Base-by-base conservation (phyloP, 495 filamentous ascomycete species). In the Amniculicola lignicola region DNA sequence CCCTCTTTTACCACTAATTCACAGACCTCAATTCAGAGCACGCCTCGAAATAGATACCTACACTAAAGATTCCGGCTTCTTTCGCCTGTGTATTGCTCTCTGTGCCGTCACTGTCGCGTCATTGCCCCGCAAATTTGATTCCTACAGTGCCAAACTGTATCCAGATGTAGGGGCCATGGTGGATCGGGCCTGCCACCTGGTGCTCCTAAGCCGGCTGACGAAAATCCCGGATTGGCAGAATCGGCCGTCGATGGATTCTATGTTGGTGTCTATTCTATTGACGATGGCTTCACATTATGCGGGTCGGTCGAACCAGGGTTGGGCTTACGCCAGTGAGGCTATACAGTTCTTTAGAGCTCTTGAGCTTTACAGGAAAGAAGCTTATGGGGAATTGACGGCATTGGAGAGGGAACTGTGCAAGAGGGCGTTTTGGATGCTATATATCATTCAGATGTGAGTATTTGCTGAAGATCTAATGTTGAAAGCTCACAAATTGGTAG, bases 71-170 rank as follows among this genome's bases (percentile, higher is more conserved):
- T 29, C 45, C 18, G 3, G n/a, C 5, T 48, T 48, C 45, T 48
- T 48, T 29, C 45, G 45, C 25, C 45, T 48, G 3, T 48, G 45
- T 18, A 27, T 48, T 16, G 4, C 45, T 10, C 45, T 48, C 45
- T 48, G 45, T n/a, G 45, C 45, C 4, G 45, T 36, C 16, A 36
- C 45, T 15, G 45, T 48, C 1, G 45, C 45, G 3, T 48, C 45
- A 5, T 10, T 48, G 11, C 27, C 45, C n/a, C 45, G 45, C 6
- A 48, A 48, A 36, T 48, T 48, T 29, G 10, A 25, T 2, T 18
- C 24, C 4, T 48, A 48, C 18, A 36, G 16, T 29, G n/a, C 4
- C n/a, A 18, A 9, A n/a, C 11, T 5, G 5, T 45, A 45, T 23
- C 6, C 4, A 11, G 21, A 45, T 45, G 42, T 45, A 7, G 42